These are phyloP conservation scores for Amanita polypyramis DNA, from an alignment of 768 basidiomycete species.

Conservation along the genomic window DNA sequence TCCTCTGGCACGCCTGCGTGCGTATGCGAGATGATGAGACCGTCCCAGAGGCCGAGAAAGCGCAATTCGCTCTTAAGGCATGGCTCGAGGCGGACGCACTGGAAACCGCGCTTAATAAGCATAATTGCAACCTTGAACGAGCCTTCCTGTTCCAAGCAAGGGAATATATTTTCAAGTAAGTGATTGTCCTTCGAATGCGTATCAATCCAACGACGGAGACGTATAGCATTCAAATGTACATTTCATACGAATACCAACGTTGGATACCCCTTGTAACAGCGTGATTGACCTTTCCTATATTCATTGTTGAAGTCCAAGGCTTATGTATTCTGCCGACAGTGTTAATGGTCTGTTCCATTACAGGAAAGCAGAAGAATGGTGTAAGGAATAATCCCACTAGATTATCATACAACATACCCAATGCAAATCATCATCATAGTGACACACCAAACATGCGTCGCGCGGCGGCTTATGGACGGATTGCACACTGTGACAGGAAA, in stretches of 20 bases:
- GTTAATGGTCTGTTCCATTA: constrained; percentile 38
- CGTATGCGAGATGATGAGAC: constrained; percentile 38
- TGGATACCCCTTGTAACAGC: constrained; percentile 48
- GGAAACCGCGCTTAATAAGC: constrained; percentile 49
- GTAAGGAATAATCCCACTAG: constrained; percentile 29
- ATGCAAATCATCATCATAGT: constrained; percentile 30
- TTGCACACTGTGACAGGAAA: constrained; percentile 52
- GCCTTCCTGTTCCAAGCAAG: constrained; percentile 60
- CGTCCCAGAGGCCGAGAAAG: constrained; percentile 38
- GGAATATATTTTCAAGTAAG: constrained; percentile 73
- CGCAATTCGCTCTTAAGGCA: constrained; percentile 52
- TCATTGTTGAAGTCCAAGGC: not conserved
- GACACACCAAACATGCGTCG: constrained; percentile 47
- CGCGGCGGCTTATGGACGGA: constrained; percentile 48
- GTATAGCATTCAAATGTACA: constrained; percentile 54
- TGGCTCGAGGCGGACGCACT: constrained; percentile 65
- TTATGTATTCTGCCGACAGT: constrained; percentile 21
- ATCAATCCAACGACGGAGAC: constrained; percentile 7
- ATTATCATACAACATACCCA: constrained; percentile 8
- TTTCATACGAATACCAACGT: constrained; percentile 59
- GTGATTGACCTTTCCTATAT: constrained; percentile 24
- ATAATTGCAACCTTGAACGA: constrained; percentile 58
- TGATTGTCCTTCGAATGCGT: constrained; percentile 7
- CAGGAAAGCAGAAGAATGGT: constrained; percentile 55
- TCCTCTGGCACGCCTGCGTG: constrained; percentile 67